A percentile compares a stretch with the other conserved stretches of the same genome.
Conservation (phyloP, 2,329 filamentous ascomycete species). For the Alternaria angustiovoidea region DNA sequence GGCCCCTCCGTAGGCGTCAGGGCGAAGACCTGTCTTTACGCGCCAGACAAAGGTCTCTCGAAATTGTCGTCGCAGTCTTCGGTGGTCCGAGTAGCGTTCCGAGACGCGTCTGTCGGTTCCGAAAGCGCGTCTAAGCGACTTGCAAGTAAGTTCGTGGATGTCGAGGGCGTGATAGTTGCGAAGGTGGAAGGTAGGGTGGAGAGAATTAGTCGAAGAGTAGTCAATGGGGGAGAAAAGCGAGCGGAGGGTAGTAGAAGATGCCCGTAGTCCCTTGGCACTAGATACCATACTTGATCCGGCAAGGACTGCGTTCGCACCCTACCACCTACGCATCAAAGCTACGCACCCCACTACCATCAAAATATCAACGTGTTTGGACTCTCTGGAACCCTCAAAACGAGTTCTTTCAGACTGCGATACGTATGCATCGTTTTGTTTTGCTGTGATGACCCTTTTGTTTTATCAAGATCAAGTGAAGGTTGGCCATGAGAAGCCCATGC, state of each 20-base stretch:
- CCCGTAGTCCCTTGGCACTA: constrained; percentile 28
- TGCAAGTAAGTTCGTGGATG: constrained; percentile 38
- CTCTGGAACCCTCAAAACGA: constrained; percentile 62
- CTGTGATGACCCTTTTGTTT: constrained; percentile 11
- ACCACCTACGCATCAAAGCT: constrained; percentile 38
- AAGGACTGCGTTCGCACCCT: constrained; percentile 37
- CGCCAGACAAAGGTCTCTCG: constrained; percentile 28
- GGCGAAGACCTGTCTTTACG: constrained; percentile 25
- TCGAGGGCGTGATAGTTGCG: constrained; percentile 36
- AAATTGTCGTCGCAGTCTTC: constrained; percentile 44
- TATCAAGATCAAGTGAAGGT: constrained; percentile 20
- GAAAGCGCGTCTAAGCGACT: constrained; percentile 53
- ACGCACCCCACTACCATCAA: constrained; percentile 42
- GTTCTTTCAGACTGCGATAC: constrained; percentile 22
- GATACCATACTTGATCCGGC: constrained; percentile 35
- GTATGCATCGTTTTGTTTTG: constrained; percentile 14
- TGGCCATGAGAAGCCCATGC: constrained; percentile 30
- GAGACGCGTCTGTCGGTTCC: constrained; percentile 52
- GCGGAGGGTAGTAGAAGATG: constrained; percentile 41
- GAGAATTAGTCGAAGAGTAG: constrained; percentile 46
- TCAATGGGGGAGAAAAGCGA: constrained; percentile 41
- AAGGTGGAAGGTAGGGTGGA: constrained; percentile 40
- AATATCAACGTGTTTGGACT: constrained; percentile 70
- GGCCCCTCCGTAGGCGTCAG: constrained; percentile 19
- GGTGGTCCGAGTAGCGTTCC: constrained; percentile 43